Evolutionary conservation across 192 early-diverging fungal genomes (phyloP).

Genomic region (Gigaspora rosea): DNA sequence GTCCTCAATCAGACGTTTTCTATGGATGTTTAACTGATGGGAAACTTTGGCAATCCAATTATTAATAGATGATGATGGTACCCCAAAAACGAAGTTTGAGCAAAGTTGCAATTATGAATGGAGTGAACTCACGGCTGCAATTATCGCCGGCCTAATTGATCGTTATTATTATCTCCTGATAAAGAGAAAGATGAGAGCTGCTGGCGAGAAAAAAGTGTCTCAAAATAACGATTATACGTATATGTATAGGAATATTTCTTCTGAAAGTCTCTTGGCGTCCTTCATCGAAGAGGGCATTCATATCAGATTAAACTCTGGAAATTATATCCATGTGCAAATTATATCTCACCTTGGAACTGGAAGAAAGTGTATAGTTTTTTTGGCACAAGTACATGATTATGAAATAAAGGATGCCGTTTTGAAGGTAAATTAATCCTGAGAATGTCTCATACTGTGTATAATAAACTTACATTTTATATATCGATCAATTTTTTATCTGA

Average conservation of each 20-base stretch:
- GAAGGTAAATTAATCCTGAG: conserved; percentile 31
- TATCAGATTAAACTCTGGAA: conserved; percentile 31
- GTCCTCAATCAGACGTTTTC: conserved; percentile 9
- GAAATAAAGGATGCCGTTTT: conserved; percentile 29
- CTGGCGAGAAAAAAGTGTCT: conserved; percentile 25
- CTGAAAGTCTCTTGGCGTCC: conserved; percentile 33
- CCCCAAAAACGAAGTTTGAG: conserved; percentile 16
- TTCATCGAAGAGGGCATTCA: conserved; percentile 15
- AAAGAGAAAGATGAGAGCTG: not conserved
- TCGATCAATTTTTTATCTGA: conserved; percentile 19
- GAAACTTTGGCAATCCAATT: conserved; percentile 16
- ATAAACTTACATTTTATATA: conserved; percentile 33
- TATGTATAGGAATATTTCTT: conserved; percentile 15
- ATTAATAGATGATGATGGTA: not conserved
- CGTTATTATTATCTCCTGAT: not conserved
- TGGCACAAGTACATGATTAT: conserved; percentile 29
- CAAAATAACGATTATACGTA: conserved; percentile 21
- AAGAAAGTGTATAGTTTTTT: conserved; percentile 29
- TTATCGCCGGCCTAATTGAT: conserved; percentile 11
- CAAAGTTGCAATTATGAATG: conserved; percentile 16
- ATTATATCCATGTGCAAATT: conserved; percentile 22
- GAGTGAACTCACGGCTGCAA: not conserved
- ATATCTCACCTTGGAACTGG: conserved; percentile 21
- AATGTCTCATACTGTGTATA: conserved; percentile 22
- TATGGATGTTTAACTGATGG: conserved; percentile 28